Evolutionary conservation across 2,329 filamentous ascomycete species (phyloP).

Genomic region (Leptographium radiaticola): DNA sequence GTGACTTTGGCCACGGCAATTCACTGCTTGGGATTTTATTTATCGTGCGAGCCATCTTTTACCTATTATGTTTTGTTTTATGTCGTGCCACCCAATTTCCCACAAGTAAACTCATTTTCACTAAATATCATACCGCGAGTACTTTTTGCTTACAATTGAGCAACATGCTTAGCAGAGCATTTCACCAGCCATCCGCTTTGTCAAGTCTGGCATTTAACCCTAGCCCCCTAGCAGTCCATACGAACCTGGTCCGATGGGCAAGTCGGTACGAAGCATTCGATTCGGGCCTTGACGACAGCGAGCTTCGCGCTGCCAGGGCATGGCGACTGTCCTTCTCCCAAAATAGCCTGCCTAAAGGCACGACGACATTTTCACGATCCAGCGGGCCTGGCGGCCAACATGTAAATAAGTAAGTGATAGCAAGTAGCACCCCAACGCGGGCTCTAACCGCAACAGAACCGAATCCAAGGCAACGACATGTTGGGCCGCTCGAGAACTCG

Average conservation of each 20-base stretch:
- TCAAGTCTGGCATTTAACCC: not conserved
- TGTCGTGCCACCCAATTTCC: no score
- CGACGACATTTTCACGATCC: conserved; percentile 41
- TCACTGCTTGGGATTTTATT: no score
- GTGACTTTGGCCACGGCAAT: no score
- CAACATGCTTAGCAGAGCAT: not conserved
- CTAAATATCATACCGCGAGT: no score
- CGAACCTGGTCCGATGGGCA: not conserved
- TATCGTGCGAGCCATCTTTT: no score
- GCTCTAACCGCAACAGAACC: conserved; percentile 27
- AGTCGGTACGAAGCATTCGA: conserved; percentile 34
- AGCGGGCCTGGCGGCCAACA: conserved; percentile 49
- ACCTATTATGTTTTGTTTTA: no score
- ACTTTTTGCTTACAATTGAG: not conserved
- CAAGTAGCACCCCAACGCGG: not conserved
- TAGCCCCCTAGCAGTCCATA: not conserved
- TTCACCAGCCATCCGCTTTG: not conserved
- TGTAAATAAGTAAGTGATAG: conserved; percentile 40
- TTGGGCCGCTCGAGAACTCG: conserved; percentile 35
- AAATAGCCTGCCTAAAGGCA: conserved; percentile 33
- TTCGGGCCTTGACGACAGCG: conserved; percentile 33
- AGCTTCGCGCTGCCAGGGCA: conserved; percentile 35
- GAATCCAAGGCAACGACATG: conserved; percentile 45
- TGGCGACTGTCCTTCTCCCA: conserved; percentile 35
- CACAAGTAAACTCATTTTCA: no score